phyloP scores from a whole-genome alignment of 345 rosid species.

The Lepidium sativum region DNA sequence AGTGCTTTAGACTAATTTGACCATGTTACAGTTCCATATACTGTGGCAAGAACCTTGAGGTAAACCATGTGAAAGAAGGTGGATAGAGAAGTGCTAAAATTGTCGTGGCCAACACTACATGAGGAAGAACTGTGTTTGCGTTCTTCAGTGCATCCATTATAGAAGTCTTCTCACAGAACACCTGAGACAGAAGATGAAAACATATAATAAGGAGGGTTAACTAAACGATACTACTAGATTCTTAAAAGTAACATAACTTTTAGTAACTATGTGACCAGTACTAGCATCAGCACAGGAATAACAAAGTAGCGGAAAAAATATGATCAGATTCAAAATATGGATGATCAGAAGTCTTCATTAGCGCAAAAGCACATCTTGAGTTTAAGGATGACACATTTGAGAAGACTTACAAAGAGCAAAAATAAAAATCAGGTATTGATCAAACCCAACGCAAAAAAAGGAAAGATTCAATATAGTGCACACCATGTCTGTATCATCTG shows the following conservation, averaged over 20 bases:
- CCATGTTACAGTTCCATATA: background rate
- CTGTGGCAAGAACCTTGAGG: slow-evolving; percentile 47
- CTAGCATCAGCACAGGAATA: background rate
- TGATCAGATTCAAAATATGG: background rate
- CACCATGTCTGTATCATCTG: slow-evolving; percentile 40
- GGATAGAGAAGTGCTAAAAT: slow-evolving; percentile 82
- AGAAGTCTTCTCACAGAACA: slow-evolving; percentile 27
- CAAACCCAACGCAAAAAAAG: background rate
- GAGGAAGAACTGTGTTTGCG: slow-evolving; percentile 76
- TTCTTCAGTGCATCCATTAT: slow-evolving; percentile 53
- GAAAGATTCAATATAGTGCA: background rate
- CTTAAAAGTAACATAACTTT: too few species aligned
- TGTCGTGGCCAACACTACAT: slow-evolving; percentile 79
- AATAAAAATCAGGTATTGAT: background rate
- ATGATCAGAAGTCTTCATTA: background rate
- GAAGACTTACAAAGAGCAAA: background rate
- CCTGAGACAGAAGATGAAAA: slow-evolving; percentile 24
- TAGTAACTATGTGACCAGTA: too few species aligned
- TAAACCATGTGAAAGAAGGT: slow-evolving; percentile 95
- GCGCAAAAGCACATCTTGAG: background rate
- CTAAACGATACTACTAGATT: background rate
- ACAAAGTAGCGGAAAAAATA: background rate
- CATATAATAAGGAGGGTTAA: background rate
- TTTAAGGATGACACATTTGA: background rate
- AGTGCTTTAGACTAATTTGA: background rate